Conservation (phyloP, 2,329 filamentous ascomycete genomes). For the Fusarium globosum region DNA sequence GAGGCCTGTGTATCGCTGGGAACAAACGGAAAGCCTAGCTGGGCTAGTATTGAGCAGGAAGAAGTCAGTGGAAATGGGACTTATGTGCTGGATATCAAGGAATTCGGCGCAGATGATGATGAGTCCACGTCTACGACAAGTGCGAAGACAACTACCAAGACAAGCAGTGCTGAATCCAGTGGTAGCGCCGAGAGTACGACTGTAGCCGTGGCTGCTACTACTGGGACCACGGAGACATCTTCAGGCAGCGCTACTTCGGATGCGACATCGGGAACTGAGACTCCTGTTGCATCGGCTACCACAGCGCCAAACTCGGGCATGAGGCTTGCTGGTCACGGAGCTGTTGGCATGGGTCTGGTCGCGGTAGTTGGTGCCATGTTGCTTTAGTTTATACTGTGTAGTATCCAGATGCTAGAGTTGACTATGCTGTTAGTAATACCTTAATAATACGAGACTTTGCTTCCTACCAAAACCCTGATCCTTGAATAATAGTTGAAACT, state of each 20-base stretch:
- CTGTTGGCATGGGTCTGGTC: not conserved
- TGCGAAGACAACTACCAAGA: slow-evolving; percentile 9
- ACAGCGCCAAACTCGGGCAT: not conserved
- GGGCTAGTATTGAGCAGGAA: slow-evolving; percentile 26
- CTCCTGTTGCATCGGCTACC: not conserved
- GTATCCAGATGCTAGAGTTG: not conserved
- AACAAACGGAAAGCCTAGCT: slow-evolving; percentile 17
- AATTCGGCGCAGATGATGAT: slow-evolving; percentile 15
- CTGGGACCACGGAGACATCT: not conserved
- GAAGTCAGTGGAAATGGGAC: slow-evolving; percentile 7
- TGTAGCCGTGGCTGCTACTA: not conserved
- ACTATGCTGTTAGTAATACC: not conserved
- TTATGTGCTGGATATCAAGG: slow-evolving; percentile 25
- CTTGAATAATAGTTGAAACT: too few relatives aligned
- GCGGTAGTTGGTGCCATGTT: not conserved
- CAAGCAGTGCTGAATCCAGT: not conserved
- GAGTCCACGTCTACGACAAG: slow-evolving; percentile 1
- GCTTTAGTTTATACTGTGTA: not conserved
- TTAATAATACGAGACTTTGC: not conserved
- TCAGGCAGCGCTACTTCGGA: not conserved
- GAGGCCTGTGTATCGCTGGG: slow-evolving; percentile 29
- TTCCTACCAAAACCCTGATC: not conserved
- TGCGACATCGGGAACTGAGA: not conserved
- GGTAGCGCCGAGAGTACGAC: slow-evolving; percentile 4
- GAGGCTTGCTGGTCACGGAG: not conserved